These are phyloP conservation scores for Boletus subcaerulescens DNA, from an alignment of 768 basidiomycete species.

Conservation along the genomic window DNA sequence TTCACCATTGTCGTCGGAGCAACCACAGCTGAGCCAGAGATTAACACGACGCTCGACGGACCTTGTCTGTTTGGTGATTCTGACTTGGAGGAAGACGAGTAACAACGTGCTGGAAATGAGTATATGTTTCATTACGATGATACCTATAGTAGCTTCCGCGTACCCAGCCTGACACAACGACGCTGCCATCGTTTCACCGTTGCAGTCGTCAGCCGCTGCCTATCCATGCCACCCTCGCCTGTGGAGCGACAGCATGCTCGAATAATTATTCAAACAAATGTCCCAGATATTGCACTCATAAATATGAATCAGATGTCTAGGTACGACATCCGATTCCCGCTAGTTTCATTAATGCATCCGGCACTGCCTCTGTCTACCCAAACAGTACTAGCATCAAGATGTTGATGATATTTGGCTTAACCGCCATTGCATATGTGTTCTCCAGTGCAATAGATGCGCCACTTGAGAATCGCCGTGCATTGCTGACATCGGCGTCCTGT, in stretches of 20 bases:
- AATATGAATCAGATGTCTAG: not conserved
- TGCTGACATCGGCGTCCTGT: not conserved
- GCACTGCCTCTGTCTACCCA: no score
- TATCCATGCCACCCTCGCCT: no score
- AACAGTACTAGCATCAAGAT: no score
- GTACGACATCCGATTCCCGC: not conserved
- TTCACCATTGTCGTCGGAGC: not conserved
- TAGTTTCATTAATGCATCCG: not conserved
- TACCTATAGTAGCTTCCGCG: no score
- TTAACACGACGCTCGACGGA: slow-evolving; percentile 16
- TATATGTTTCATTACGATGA: not conserved
- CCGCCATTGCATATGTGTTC: not conserved
- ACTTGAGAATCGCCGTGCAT: no score
- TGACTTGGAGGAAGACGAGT: slow-evolving; percentile 29
- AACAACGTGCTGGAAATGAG: no score
- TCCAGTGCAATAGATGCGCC: not conserved
- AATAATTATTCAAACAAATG: no score
- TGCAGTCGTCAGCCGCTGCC: no score
- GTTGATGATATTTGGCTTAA: no score
- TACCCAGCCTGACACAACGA: no score
- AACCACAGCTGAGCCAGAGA: not conserved
- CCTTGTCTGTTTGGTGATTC: slow-evolving; percentile 32
- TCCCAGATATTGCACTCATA: not conserved
- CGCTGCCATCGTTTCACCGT: no score
- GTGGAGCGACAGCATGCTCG: no score